Conservation (phyloP, 23 red algal genomes). For the Gracilaria caudata region DNA sequence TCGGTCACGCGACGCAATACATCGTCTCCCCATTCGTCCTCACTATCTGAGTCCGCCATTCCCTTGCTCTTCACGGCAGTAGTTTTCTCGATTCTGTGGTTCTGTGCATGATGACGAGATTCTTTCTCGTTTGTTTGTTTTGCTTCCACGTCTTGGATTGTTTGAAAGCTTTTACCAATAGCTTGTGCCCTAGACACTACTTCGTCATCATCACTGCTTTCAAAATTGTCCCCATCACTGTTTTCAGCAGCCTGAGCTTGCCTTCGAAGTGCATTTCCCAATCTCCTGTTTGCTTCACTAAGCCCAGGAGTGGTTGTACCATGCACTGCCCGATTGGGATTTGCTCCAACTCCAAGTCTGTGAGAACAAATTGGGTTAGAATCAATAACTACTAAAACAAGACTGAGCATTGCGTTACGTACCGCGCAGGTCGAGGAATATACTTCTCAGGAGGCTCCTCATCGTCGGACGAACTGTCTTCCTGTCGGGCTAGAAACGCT, state of each 20-base stretch:
- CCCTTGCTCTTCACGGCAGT: neutral
- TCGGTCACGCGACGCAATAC: conserved; percentile 5
- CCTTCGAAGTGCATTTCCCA: conserved; percentile 28
- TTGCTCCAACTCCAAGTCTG: conserved; percentile 57
- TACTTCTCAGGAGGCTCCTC: conserved; percentile 23
- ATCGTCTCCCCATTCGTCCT: conserved; percentile 32
- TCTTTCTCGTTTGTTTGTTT: neutral
- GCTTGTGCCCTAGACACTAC: conserved; percentile 9
- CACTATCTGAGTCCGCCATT: neutral
- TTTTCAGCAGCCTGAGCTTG: neutral
- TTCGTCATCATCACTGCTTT: conserved; percentile 27
- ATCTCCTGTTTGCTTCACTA: conserved; percentile 35
- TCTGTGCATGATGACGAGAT: neutral
- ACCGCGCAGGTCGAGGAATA: conserved; percentile 43
- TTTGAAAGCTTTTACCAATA: neutral
- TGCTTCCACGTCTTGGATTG: neutral
- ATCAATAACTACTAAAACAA: neutral
- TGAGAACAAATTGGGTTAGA: neutral
- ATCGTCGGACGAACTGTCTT: conserved; percentile 27
- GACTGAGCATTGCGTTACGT: neutral
- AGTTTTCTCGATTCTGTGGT: neutral
- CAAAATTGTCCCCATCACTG: neutral
- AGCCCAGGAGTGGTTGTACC: conserved; percentile 1
- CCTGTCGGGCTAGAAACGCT: conserved; percentile 25
- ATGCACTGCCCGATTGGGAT: conserved; percentile 24